phyloP scores from a whole-genome alignment of 768 basidiomycete genomes.

The Omphalotus guepiniiformis region DNA sequence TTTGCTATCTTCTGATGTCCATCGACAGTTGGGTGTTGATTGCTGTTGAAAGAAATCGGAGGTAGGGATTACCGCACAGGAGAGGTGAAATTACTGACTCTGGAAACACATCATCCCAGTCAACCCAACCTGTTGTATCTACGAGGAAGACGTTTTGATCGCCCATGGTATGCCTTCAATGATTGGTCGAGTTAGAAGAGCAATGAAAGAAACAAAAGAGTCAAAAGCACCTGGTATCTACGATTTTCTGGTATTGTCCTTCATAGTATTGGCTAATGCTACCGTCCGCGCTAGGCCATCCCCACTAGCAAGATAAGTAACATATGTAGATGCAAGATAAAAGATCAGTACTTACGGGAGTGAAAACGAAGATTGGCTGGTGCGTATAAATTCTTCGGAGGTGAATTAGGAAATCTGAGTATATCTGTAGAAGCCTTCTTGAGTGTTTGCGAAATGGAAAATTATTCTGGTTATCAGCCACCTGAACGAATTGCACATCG shows the following conservation, averaged over 20 bases:
- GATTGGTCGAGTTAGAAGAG: neutral
- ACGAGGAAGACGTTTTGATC: conserved; percentile 49
- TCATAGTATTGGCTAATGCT: conserved; percentile 40
- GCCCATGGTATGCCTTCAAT: conserved; percentile 33
- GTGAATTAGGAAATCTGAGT: conserved; percentile 39
- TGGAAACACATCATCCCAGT: conserved; percentile 45
- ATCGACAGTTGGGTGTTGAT: conserved; percentile 42
- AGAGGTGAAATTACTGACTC: conserved; percentile 23
- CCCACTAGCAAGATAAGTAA: conserved; percentile 35
- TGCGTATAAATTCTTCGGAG: conserved; percentile 38
- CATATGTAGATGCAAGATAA: neutral
- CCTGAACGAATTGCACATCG: conserved; percentile 37
- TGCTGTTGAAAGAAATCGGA: conserved; percentile 23
- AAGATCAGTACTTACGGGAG: conserved; percentile 36
- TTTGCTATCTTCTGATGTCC: conserved; percentile 47
- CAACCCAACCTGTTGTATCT: conserved; percentile 54
- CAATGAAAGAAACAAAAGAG: neutral
- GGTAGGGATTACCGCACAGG: neutral
- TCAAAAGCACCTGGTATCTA: conserved; percentile 30
- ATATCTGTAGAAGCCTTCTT: conserved; percentile 30
- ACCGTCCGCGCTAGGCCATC: conserved; percentile 51
- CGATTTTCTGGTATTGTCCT: conserved; percentile 43
- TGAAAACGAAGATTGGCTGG: conserved; percentile 51
- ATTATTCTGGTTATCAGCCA: conserved; percentile 19
- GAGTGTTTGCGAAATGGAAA: neutral